phyloP scores from a whole-genome alignment of 345 rosid species.

The Combretum micranthum region DNA sequence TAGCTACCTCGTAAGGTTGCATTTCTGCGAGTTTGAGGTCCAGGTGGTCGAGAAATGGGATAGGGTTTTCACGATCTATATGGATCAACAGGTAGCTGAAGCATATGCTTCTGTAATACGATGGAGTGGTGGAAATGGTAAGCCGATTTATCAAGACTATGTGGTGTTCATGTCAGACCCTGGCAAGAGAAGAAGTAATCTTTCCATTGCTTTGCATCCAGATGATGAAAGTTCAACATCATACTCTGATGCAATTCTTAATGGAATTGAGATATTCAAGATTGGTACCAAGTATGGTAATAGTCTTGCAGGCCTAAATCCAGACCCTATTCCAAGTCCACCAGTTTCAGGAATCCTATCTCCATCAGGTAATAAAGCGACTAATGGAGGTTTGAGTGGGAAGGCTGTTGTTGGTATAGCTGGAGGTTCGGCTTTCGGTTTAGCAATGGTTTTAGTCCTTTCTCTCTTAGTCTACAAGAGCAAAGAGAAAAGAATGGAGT shows the following conservation, averaged over 20 bases:
- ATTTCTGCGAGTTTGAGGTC: conserved; percentile 31
- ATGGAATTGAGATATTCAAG: conserved; percentile 41
- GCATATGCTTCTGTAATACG: conserved; percentile 13
- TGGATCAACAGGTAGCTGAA: conserved; percentile 17
- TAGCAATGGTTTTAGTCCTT: neutral
- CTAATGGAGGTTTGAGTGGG: neutral
- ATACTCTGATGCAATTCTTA: conserved; percentile 24
- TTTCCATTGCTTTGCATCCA: conserved; percentile 25
- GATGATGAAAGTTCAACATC: neutral
- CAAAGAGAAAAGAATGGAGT: neutral
- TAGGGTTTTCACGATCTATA: conserved; percentile 14
- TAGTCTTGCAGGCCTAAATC: conserved; percentile 28
- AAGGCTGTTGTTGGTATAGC: neutral
- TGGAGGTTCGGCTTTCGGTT: neutral
- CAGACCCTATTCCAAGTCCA: conserved; percentile 3
- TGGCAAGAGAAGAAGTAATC: conserved; percentile 5
- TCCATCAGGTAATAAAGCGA: neutral
- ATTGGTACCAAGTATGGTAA: conserved; percentile 8
- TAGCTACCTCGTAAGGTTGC: conserved; percentile 30
- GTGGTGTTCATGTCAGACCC: conserved; percentile 5
- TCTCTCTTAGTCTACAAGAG: neutral
- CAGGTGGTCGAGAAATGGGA: neutral
- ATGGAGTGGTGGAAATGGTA: conserved; percentile 18
- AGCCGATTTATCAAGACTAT: conserved; percentile 25
- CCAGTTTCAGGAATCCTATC: no score